phyloP scores from a whole-genome alignment of 305 asterid species.

The Solanum chacoense region DNA sequence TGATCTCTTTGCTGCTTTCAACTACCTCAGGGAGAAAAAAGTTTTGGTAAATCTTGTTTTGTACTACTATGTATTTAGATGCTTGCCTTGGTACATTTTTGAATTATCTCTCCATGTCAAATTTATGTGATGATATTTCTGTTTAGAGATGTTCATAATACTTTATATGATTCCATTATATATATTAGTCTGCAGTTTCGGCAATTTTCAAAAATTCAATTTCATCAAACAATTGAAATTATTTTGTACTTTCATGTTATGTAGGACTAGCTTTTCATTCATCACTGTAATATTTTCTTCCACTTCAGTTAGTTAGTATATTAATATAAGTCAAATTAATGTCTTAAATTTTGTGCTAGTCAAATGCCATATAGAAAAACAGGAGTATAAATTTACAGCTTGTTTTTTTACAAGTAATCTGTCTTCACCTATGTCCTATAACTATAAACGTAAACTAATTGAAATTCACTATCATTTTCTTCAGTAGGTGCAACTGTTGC shows the following conservation, averaged over 20 bases:
- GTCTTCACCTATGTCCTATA: background rate
- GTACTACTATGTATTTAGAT: slow-evolving; percentile 1
- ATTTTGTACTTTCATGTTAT: background rate
- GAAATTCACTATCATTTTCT: background rate
- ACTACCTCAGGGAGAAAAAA: slow-evolving; percentile 78
- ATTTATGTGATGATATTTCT: background rate
- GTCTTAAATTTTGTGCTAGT: background rate
- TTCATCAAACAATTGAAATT: background rate
- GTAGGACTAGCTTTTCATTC: background rate
- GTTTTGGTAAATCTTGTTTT: slow-evolving; percentile 52
- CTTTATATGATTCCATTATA: background rate
- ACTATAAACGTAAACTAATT: background rate
- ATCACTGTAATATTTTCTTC: background rate
- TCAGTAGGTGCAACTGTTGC: background rate
- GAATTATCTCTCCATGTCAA: background rate
- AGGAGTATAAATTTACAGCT: background rate
- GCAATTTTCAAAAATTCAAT: background rate
- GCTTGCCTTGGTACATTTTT: background rate
- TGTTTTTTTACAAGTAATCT: background rate
- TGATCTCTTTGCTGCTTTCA: slow-evolving; percentile 93
- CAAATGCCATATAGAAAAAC: background rate
- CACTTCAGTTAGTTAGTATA: background rate
- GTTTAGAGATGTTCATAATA: background rate
- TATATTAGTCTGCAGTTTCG: background rate
- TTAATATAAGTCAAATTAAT: background rate